A percentile compares a stretch with the other conserved stretches of the same genome.
These are phyloP conservation scores for Collybia sordida DNA, from an alignment of 768 basidiomycete species.

Conservation along the genomic window DNA sequence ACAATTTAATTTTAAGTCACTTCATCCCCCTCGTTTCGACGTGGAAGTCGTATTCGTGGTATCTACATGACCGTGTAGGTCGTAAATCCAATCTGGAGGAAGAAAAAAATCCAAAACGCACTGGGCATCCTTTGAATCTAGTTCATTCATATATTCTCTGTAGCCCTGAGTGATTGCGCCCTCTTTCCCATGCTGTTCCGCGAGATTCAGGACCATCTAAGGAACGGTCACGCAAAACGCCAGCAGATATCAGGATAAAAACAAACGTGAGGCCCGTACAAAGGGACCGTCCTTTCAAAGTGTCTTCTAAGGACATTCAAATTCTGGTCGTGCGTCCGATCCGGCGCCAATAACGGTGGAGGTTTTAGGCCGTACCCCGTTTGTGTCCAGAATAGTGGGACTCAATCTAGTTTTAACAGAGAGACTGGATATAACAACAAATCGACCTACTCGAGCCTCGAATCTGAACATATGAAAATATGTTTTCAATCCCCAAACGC, in stretches of 20 bases:
- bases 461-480: constrained; percentile 88
- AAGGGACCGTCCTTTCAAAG: constrained; percentile 59
- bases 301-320: constrained; percentile 71
- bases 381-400: constrained; percentile 94
- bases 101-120: constrained; percentile 27
- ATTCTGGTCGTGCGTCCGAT: constrained; percentile 73
- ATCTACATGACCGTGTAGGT: constrained; percentile 39
- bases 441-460: constrained; percentile 79
- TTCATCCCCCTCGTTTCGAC: constrained; percentile 94
- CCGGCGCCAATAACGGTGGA: constrained; percentile 71
- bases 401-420: constrained; percentile 35
- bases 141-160: constrained; percentile 60
- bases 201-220: constrained; percentile 84
- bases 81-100: not conserved
- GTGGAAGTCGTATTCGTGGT: constrained; percentile 91
- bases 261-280: constrained; percentile 80
- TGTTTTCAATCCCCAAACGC: constrained; percentile 74
- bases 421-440: not conserved
- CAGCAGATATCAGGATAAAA: constrained; percentile 1
- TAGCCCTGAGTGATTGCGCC: constrained; percentile 77
- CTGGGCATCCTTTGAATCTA: constrained; percentile 56
- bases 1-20: constrained; percentile 36
- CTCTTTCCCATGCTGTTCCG: constrained; percentile 91
- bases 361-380: constrained; percentile 86
- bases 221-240: not conserved